Evolutionary conservation across 768 basidiomycete genomes (phyloP).

Genomic region (Amanita pallidorosea): DNA sequence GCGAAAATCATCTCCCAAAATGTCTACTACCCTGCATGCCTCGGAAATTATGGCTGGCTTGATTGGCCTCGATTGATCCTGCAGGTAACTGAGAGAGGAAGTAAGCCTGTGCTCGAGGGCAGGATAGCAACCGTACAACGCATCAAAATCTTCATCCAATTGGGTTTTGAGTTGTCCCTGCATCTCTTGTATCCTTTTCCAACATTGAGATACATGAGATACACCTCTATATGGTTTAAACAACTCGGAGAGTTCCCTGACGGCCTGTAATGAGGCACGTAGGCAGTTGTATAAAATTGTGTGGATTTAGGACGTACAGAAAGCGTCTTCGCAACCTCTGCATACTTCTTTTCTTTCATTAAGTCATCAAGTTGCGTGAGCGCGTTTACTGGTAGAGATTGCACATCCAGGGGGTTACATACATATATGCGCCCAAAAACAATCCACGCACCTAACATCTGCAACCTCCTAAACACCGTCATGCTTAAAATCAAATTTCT

Average conservation of each 20-base stretch:
- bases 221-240: constrained; percentile 78
- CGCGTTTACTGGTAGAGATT: constrained; percentile 52
- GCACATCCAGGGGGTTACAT: background rate
- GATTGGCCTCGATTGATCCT: constrained; percentile 59
- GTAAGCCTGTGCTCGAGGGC: constrained; percentile 1
- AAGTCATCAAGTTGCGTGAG: constrained; percentile 73
- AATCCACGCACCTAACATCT: constrained; percentile 74
- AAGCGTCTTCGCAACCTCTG: constrained; percentile 75
- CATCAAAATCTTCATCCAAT: constrained; percentile 86
- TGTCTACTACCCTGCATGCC: constrained; percentile 84
- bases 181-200: constrained; percentile 69
- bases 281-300: background rate
- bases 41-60: constrained; percentile 61
- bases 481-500: constrained; percentile 85
- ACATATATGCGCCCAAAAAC: background rate
- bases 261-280: constrained; percentile 41
- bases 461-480: constrained; percentile 80
- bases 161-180: constrained; percentile 75
- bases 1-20: constrained; percentile 78
- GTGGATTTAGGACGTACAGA: constrained; percentile 30
- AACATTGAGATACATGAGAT: constrained; percentile 65
- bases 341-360: constrained; percentile 68
- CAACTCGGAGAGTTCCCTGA: constrained; percentile 72
- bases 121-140: constrained; percentile 53
- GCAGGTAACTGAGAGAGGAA: constrained; percentile 50